Conservation (phyloP, 331 rosid genomes). For the Saraca asoca region DNA sequence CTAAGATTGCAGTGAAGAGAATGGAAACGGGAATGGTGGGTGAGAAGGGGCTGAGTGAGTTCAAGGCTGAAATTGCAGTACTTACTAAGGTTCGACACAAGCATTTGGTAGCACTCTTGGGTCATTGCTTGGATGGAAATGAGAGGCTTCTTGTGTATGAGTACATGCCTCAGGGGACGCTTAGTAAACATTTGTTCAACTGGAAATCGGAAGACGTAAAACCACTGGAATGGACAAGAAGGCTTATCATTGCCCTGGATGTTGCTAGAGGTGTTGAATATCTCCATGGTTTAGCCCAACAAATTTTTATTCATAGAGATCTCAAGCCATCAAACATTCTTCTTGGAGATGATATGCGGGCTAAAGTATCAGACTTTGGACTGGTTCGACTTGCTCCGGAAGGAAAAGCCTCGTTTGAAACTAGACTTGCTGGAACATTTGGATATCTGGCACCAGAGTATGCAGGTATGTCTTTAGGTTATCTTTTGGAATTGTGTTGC, state of each 20-base stretch:
- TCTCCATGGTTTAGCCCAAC: constrained; percentile 76
- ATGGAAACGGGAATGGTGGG: constrained; percentile 71
- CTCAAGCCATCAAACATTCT: constrained; percentile 93
- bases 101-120: constrained; percentile 78
- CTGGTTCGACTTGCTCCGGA: constrained; percentile 92
- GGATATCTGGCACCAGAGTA: constrained; percentile 97
- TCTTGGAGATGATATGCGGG: constrained; percentile 83
- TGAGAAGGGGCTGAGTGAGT: constrained; percentile 68
- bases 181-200: constrained; percentile 57
- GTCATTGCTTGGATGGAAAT: constrained; percentile 82
- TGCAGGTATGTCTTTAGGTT: constrained; percentile 53
- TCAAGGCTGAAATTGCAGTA: constrained; percentile 78
- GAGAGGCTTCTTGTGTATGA: constrained; percentile 93
- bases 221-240: constrained; percentile 81
- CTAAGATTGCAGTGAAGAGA: constrained; percentile 90
- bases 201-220: constrained; percentile 60
- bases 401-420: constrained; percentile 79
- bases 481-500: background rate
- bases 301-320: constrained; percentile 86
- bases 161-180: constrained; percentile 84
- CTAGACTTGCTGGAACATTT: constrained; percentile 87
- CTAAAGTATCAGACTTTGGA: constrained; percentile 94
- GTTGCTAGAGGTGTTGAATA: constrained; percentile 94
- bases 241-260: constrained; percentile 80
- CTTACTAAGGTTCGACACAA: constrained; percentile 83